Conservation (phyloP, 371 early-diverging fungal species). For the Batkoa obscura region DNA sequence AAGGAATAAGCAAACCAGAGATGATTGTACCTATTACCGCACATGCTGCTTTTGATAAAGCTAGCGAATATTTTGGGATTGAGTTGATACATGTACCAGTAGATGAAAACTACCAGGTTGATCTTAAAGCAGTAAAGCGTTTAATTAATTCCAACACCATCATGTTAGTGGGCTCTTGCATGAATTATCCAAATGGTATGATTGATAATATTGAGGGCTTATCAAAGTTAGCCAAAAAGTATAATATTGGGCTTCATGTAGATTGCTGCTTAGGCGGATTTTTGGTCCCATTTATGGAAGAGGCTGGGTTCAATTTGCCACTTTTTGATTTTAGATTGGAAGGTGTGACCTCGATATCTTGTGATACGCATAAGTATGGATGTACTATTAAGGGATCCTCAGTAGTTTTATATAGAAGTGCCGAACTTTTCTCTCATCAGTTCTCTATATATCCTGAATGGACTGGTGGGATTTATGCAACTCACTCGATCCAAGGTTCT, state of each 20-base stretch:
- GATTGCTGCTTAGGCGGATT: constrained; percentile 96
- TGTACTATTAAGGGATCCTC: constrained; percentile 95
- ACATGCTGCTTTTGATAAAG: constrained; percentile 94
- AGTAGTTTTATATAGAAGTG: constrained; percentile 77
- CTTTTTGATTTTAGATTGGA: constrained; percentile 77
- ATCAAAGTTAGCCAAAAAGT: constrained; percentile 56
- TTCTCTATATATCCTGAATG: constrained; percentile 80
- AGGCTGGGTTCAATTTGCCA: constrained; percentile 69
- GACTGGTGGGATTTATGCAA: constrained; percentile 94
- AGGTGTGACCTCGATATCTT: constrained; percentile 88
- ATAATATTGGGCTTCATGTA: constrained; percentile 77
- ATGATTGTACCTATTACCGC: constrained; percentile 81
- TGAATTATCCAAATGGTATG: constrained; percentile 86
- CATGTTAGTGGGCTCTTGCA: constrained; percentile 79
- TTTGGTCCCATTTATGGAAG: constrained; percentile 79
- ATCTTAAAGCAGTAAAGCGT: constrained; percentile 41
- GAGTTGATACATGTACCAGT: constrained; percentile 68
- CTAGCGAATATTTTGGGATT: constrained; percentile 75
- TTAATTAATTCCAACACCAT: constrained; percentile 83
- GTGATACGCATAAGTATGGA: constrained; percentile 94
- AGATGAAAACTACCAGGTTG: constrained; percentile 59
- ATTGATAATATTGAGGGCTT: constrained; percentile 77
- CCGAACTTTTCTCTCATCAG: constrained; percentile 64
- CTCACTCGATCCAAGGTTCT: constrained; percentile 83
- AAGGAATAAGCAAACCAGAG: constrained; percentile 73